Conservation (phyloP, 495 filamentous ascomycete genomes). For the Lasiosphaeriaceae sp. region DNA sequence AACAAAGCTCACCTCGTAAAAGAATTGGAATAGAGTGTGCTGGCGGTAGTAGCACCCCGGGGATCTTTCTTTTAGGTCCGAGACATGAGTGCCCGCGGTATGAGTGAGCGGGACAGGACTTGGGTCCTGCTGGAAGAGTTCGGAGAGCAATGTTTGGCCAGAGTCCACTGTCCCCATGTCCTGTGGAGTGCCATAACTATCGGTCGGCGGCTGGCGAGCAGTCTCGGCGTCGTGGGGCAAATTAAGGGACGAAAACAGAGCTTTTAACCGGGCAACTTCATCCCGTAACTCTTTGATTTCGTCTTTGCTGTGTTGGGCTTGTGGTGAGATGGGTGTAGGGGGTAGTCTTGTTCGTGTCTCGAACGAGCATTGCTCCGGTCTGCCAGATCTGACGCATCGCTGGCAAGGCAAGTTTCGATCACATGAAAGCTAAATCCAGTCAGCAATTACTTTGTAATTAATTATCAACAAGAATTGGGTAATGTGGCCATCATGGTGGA, state of each 20-base stretch:
- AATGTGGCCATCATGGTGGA: no score
- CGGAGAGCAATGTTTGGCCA: not conserved
- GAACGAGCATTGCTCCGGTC: constrained; percentile 18
- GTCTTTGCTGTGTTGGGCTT: constrained; percentile 5
- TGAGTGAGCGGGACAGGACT: not conserved
- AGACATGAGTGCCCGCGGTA: constrained; percentile 6
- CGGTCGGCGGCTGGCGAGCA: no score
- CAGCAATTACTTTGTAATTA: not conserved
- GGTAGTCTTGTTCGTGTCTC: constrained; percentile 7
- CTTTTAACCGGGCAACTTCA: not conserved
- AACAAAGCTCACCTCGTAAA: constrained; percentile 14
- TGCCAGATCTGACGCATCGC: constrained; percentile 21
- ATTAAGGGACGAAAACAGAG: not conserved
- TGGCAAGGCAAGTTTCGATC: constrained; percentile 23
- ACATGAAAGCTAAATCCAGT: constrained; percentile 19
- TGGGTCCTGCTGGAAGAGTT: not conserved
- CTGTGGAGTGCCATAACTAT: no score
- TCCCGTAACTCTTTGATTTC: constrained; percentile 5
- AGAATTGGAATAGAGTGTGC: constrained; percentile 21
- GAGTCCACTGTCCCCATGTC: not conserved
- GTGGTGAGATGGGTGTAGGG: not conserved
- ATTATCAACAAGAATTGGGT: no score
- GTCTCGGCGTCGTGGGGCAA: not conserved
- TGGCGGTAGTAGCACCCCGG: constrained; percentile 19
- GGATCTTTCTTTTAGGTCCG: constrained; percentile 14